Conservation (phyloP, 768 basidiomycete species). For the Podaxis sp. region DNA sequence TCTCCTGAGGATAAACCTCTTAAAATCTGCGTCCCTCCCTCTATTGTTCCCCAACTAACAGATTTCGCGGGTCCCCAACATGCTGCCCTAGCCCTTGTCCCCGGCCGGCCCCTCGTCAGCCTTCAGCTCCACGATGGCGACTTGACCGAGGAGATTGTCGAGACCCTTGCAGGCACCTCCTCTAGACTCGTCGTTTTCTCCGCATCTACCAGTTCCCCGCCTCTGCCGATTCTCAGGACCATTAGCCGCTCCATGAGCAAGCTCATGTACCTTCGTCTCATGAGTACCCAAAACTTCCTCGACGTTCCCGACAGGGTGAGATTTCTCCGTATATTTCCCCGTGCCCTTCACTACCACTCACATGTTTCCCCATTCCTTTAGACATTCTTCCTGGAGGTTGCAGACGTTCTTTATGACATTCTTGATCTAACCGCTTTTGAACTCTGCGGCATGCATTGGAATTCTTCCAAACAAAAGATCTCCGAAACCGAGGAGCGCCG, state of each 20-base stretch:
- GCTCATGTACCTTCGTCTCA: slow-evolving; percentile 67
- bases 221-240: slow-evolving; percentile 54
- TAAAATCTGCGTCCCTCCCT: slow-evolving; percentile 35
- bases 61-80: slow-evolving; percentile 64
- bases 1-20: slow-evolving; percentile 22
- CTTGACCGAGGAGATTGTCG: slow-evolving; percentile 56
- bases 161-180: slow-evolving; percentile 48
- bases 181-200: slow-evolving; percentile 55
- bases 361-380: slow-evolving; percentile 21
- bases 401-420: slow-evolving; percentile 48
- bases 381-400: slow-evolving; percentile 38
- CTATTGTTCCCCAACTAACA: slow-evolving; percentile 42
- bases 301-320: slow-evolving; percentile 54
- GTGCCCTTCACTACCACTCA: slow-evolving; percentile 17
- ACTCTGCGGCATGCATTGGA: slow-evolving; percentile 77
- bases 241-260: slow-evolving; percentile 58
- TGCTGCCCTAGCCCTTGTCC: slow-evolving; percentile 55
- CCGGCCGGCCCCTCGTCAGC: slow-evolving; percentile 63
- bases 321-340: slow-evolving; percentile 14
- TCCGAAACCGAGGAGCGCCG: slow-evolving; percentile 38
- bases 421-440: slow-evolving; percentile 67
- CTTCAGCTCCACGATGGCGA: slow-evolving; percentile 64
- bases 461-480: slow-evolving; percentile 43
- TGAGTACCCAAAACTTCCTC: slow-evolving; percentile 53
- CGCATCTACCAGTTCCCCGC: slow-evolving; percentile 57